Percentiles rank a stretch among this genome's conserved stretches.
Evolutionary conservation across 208 protist species (phyloP).

Genomic region (Crithidia acanthocephali): DNA sequence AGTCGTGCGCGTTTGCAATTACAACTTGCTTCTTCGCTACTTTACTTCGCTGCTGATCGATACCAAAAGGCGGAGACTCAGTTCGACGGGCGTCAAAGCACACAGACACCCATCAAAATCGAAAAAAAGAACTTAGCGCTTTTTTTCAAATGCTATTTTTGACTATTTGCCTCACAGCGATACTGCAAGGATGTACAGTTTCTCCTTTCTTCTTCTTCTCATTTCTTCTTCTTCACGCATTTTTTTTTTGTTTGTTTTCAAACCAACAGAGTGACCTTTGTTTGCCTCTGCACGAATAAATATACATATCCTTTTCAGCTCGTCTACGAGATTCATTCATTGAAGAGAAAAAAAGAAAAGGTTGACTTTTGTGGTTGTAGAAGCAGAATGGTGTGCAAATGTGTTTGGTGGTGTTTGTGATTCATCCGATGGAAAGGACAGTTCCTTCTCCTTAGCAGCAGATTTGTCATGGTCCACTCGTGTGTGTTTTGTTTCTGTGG

Average conservation of each 20-base stretch:
- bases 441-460: no score
- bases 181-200: neutral
- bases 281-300: neutral
- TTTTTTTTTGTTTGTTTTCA: neutral
- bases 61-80: neutral
- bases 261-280: neutral
- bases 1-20: constrained; percentile 5
- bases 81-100: neutral
- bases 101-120: constrained; percentile 1
- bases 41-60: neutral
- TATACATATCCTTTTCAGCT: neutral
- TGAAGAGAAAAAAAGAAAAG: no score
- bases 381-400: no score
- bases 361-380: no score
- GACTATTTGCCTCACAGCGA: neutral
- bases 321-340: neutral
- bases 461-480: no score
- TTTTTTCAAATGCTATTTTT: neutral
- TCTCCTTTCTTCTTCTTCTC: neutral
- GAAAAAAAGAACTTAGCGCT: neutral
- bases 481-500: no score
- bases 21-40: neutral
- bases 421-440: no score
- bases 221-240: constrained; percentile 5
- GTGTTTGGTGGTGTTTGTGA: no score